Conservation (phyloP, 495 filamentous ascomycete genomes). For the Aspergillus olivimuriae region DNA sequence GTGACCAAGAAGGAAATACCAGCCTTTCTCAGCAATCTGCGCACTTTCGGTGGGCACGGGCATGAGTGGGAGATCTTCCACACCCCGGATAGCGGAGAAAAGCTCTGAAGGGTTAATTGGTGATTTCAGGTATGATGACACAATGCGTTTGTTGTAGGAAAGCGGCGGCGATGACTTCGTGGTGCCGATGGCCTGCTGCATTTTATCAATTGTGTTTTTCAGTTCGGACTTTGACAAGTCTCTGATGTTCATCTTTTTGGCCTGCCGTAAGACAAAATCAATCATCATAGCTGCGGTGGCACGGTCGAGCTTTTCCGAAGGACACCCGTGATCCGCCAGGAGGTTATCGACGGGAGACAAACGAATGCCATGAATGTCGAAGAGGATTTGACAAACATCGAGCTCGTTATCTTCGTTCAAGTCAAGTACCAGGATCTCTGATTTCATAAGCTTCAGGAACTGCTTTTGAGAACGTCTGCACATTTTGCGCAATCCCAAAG, state of each 20-base stretch:
- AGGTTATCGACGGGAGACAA: slow-evolving; percentile 61
- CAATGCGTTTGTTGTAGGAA: slow-evolving; percentile 65
- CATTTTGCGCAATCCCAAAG: slow-evolving; percentile 76
- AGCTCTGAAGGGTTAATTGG: slow-evolving; percentile 80
- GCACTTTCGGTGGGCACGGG: slow-evolving; percentile 45
- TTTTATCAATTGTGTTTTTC: slow-evolving; percentile 80
- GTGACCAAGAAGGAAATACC: slow-evolving; percentile 89
- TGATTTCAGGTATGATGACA: slow-evolving; percentile 67
- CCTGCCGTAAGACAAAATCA: slow-evolving; percentile 72
- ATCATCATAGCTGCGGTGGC: slow-evolving; percentile 71
- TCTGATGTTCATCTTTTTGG: slow-evolving; percentile 78
- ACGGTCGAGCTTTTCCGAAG: slow-evolving; percentile 67
- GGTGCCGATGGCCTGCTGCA: slow-evolving; percentile 65
- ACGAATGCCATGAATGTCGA: slow-evolving; percentile 79
- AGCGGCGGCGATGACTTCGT: slow-evolving; percentile 64
- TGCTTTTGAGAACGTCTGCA: slow-evolving; percentile 80
- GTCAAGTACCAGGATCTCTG: slow-evolving; percentile 62
- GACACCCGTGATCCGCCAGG: slow-evolving; percentile 69
- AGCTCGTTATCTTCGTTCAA: slow-evolving; percentile 64
- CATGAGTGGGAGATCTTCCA: slow-evolving; percentile 54
- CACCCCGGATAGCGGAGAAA: slow-evolving; percentile 69
- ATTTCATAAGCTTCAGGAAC: slow-evolving; percentile 82
- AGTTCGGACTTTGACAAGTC: slow-evolving; percentile 87
- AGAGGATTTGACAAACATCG: slow-evolving; percentile 81
- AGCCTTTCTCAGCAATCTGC: slow-evolving; percentile 69